Evolutionary conservation across 1,139 yeast species (phyloP), one percentile per base, ranked within the genome.

Genomic region (Tardiomyces blankii): DNA sequence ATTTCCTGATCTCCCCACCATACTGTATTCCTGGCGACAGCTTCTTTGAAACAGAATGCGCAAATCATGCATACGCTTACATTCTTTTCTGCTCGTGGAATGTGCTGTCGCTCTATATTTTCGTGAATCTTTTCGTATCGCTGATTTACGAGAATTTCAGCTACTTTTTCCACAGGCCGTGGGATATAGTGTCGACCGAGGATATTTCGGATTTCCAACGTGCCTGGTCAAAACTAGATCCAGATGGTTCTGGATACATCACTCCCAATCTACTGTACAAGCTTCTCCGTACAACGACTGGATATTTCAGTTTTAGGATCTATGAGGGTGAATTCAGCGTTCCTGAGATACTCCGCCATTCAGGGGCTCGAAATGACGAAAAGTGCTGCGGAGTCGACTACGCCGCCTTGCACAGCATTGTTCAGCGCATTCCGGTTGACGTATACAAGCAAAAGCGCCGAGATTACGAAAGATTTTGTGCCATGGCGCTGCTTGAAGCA

Each of bases 181-280:
- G n/a, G n/a, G n/a, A n/a, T n/a, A n/a, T n/a, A n/a, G n/a, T n/a
- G n/a, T n/a, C n/a, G n/a, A n/a, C n/a, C n/a, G n/a, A n/a, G n/a
- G n/a, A n/a, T n/a, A n/a, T n/a, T n/a, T n/a, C n/a, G n/a, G n/a
- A n/a, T n/a, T n/a, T n/a, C n/a, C n/a, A n/a, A n/a, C n/a, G n/a
- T n/a, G n/a, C n/a, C n/a, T n/a, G n/a, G n/a, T n/a, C n/a, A n/a
- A n/a, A n/a, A n/a, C n/a, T n/a, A n/a, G n/a, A n/a, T n/a, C n/a
- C n/a, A n/a, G n/a, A 71, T 40, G 96, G 95, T 1, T 74, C 81
- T 0, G 97, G 97, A 0, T 82, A 67, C 51, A 78, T 91, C 18
- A 66, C 71, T 5, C 73, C 78, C 1, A 62, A 68, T 2, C 73
- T 79, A 28, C 65, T 89, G 32, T 80, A 82, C 2, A 63, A 61